phyloP scores from a whole-genome alignment of 139 green algal genomes.

The Micractinium sp. region DNA sequence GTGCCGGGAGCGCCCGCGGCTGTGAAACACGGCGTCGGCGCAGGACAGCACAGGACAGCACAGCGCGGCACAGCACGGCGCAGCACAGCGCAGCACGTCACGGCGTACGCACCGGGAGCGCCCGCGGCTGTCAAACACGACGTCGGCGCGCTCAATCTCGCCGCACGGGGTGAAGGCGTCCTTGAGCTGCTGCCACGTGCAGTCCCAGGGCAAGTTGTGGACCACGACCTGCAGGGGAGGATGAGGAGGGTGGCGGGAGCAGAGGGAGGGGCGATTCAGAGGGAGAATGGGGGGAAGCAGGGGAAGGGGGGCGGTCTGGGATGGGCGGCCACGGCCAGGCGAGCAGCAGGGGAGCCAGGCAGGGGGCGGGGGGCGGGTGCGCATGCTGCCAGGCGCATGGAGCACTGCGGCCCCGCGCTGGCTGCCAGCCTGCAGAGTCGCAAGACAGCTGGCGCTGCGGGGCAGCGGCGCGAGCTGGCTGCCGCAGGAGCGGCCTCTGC shows the following conservation, averaged over 20 bases:
- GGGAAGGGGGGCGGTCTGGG: too few species aligned
- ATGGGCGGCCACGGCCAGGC: too few species aligned
- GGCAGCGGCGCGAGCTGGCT: neutral
- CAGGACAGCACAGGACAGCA: neutral
- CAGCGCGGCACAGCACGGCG: too few species aligned
- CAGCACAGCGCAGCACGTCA: neutral
- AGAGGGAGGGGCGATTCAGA: neutral
- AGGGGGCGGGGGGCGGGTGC: too few species aligned
- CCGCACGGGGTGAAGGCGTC: constrained; percentile 71
- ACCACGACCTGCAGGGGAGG: constrained; percentile 79
- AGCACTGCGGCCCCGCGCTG: neutral
- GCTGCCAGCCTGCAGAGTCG: neutral
- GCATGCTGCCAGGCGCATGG: too few species aligned
- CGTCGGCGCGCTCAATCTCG: constrained; percentile 82
- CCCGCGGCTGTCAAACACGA: constrained; percentile 81
- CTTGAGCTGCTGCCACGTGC: constrained; percentile 89
- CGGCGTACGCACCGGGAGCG: constrained; percentile 62
- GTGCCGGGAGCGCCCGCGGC: too few species aligned
- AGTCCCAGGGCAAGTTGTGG: constrained; percentile 92
- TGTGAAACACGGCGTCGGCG: too few species aligned
- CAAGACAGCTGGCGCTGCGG: neutral
- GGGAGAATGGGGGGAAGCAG: neutral
- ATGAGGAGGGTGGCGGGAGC: neutral
- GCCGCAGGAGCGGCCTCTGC: neutral
- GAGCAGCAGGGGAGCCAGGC: too few species aligned